Evolutionary conservation across 208 protist genomes (phyloP).

Genomic region (Leishmania arabica): DNA sequence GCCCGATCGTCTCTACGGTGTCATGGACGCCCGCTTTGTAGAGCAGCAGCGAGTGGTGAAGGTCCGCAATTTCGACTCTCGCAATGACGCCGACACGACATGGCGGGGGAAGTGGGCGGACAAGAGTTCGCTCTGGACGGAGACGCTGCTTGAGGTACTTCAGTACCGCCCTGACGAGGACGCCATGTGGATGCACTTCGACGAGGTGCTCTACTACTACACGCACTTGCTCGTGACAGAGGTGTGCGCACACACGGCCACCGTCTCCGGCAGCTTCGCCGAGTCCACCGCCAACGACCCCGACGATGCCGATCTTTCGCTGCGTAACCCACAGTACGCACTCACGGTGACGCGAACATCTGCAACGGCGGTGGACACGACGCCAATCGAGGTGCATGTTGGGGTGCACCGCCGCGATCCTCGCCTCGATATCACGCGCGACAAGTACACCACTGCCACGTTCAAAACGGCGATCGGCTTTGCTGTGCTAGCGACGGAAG

Average conservation of each 20-base stretch:
- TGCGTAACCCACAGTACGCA: slow-evolving; percentile 62
- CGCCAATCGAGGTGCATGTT: slow-evolving; percentile 49
- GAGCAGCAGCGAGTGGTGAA: slow-evolving; percentile 79
- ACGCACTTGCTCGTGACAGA: slow-evolving; percentile 70
- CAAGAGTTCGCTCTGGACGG: slow-evolving; percentile 51
- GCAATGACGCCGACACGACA: slow-evolving; percentile 30
- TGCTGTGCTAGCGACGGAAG: slow-evolving; percentile 49
- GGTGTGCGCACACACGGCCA: slow-evolving; percentile 27
- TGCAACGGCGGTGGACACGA: neutral
- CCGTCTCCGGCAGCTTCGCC: slow-evolving; percentile 33
- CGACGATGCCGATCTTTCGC: slow-evolving; percentile 12
- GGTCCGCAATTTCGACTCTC: slow-evolving; percentile 58
- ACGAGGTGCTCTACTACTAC: slow-evolving; percentile 90
- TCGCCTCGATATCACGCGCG: slow-evolving; percentile 61
- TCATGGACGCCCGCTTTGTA: slow-evolving; percentile 75
- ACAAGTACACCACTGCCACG: slow-evolving; percentile 42
- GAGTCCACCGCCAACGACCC: slow-evolving; percentile 22
- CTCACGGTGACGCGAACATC: slow-evolving; percentile 17
- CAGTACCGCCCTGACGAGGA: slow-evolving; percentile 20
- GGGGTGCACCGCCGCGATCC: slow-evolving; percentile 80
- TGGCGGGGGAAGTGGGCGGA: slow-evolving; percentile 75
- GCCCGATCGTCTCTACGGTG: slow-evolving; percentile 76
- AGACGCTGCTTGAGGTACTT: slow-evolving; percentile 31
- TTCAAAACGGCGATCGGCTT: slow-evolving; percentile 63
- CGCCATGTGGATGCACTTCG: slow-evolving; percentile 73